Evolutionary conservation across 2,329 filamentous ascomycete genomes (phyloP).

Genomic region (Xylariaceae sp.): DNA sequence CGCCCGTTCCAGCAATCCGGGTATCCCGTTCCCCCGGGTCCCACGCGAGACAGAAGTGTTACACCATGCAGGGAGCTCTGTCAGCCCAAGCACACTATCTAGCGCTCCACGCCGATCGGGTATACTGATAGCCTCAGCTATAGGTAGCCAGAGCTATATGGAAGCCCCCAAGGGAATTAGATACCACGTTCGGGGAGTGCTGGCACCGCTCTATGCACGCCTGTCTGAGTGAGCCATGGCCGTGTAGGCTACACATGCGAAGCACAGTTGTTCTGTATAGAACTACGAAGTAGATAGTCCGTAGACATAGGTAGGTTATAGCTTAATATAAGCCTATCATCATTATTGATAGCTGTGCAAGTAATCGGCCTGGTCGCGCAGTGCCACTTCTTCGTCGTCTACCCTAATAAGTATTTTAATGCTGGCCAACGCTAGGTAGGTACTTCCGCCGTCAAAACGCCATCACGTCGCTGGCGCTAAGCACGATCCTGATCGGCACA

Average conservation of each 20-base stretch:
- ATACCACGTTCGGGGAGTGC: not conserved
- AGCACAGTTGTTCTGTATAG: not conserved
- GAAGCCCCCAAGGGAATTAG: not conserved
- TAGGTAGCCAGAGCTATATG: no score
- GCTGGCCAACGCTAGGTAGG: not conserved
- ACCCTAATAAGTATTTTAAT: constrained; percentile 11
- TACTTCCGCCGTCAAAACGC: not conserved
- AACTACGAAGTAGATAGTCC: no score
- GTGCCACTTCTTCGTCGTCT: constrained; percentile 12
- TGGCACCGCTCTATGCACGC: not conserved
- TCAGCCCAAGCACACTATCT: not conserved
- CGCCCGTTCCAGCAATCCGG: constrained; percentile 6
- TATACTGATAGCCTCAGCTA: no score
- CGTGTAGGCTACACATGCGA: no score
- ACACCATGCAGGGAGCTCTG: constrained; percentile 10
- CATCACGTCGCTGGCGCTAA: not conserved
- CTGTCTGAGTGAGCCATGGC: not conserved
- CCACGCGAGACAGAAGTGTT: constrained; percentile 8
- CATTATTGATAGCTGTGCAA: not conserved
- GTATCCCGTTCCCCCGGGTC: constrained; percentile 9
- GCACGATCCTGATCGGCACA: not conserved
- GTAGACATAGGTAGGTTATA: no score
- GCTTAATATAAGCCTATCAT: no score
- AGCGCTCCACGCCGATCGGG: not conserved
- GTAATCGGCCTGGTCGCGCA: constrained; percentile 8